Evolutionary conservation across 2,329 filamentous ascomycete genomes (phyloP), one percentile per base, ranked within the genome.

Genomic region (Aspergillus clavatus): DNA sequence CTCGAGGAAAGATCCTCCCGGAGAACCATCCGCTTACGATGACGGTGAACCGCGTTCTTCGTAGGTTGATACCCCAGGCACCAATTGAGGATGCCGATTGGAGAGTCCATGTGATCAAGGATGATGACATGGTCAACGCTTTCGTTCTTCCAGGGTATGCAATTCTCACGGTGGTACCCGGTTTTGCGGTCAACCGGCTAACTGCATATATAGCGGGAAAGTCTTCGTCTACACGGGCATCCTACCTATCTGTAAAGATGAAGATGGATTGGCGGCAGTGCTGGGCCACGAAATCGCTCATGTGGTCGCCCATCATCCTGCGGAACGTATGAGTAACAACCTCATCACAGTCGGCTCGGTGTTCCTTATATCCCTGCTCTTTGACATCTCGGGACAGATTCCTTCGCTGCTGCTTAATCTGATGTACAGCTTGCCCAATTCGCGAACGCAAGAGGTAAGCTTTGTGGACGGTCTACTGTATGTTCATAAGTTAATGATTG

Each of bases 161-260:
- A 12, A 10, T n/a, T 22, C 6, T 16, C n/a, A n/a, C n/a, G n/a
- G 14, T 7, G 11, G 11, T 3, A 35, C 11, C 16, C 11, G 19
- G 5, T 23, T 21, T 24, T 18, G 4, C 7, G 11, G 7, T 38
- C 24, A 45, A 29, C 44, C 53, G 5, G 52, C 22, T 31, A 14
- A 40, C 23, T 8, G 19, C 43, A 10, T 19, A 39, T 8, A 38
- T 42, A 72, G 73, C 3, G 80, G 80, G 5, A 83, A 83, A 53
- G 80, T 83, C 1, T 83, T 84, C 52, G 80, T 84, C 1, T 82
- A 81, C 54, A 77, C 78, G 2, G 81, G 81, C 2, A 81, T 83
- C 7, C 55, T 83, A 11, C 75, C 77, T 3, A 63, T 82, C 19
- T 81, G 78, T 50, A 48, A 67, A 36, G 71, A 73, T 33, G 79